A percentile compares a stretch with the other conserved stretches of the same genome.
phyloP scores from a whole-genome alignment of 1,284 basidiomycete species.

The Ceratobasidium sp. region DNA sequence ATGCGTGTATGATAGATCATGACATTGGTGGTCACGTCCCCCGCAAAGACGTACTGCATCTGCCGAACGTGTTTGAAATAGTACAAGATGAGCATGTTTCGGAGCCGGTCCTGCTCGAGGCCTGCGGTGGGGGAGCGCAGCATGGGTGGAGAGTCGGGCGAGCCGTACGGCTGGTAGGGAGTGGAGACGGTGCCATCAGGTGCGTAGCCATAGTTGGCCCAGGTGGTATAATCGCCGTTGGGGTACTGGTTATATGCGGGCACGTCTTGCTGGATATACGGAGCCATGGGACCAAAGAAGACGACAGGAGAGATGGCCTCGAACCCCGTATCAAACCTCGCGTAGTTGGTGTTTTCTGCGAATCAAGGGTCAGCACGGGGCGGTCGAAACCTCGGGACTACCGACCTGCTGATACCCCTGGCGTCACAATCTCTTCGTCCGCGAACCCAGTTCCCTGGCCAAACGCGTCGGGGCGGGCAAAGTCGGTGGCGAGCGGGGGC shows the following conservation, averaged over 20 bases:
- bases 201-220: background rate
- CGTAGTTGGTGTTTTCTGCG: conserved; percentile 1
- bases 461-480: background rate
- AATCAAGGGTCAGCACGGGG: background rate
- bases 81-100: conserved; percentile 50
- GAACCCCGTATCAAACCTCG: background rate
- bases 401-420: conserved; percentile 15
- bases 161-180: conserved; percentile 9
- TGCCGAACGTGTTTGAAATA: conserved; percentile 54
- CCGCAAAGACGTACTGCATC: conserved; percentile 53
- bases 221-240: conserved; percentile 4
- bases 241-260: conserved; percentile 8
- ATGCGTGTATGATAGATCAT: conserved; percentile 47
- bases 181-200: background rate
- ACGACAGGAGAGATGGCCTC: background rate
- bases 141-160: conserved; percentile 13
- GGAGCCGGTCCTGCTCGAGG: conserved; percentile 35
- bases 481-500: background rate
- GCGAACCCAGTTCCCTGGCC: background rate
- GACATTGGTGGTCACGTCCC: conserved; percentile 49
- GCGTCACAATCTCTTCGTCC: conserved; percentile 19
- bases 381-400: background rate
- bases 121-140: conserved; percentile 26
- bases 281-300: conserved; percentile 24
- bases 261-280: conserved; percentile 14